Evolutionary conservation across 345 rosid genomes (phyloP), one percentile per base, ranked within the genome.

Genomic region (Pseudoturritis turrita): DNA sequence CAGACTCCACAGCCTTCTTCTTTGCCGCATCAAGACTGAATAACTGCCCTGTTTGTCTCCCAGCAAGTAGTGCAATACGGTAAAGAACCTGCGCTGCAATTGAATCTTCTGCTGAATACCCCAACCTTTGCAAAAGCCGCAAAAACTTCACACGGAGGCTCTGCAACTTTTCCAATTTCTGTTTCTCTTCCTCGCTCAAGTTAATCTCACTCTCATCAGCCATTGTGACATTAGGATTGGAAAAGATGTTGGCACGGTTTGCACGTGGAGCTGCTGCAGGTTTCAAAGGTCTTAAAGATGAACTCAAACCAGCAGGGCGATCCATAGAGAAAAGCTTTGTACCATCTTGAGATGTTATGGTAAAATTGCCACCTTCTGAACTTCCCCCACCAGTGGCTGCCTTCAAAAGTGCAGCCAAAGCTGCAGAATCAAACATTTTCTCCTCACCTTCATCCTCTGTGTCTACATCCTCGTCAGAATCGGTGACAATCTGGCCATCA

Each of bases 281-380:
- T 77, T 65, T 93, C 74, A 87, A 58, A 22, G 91, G 79, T 49
- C 85, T 78, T 12, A 93, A 88, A 29, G 97, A 86, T 17, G 98
- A 83, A 62, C 96, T 96, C 83, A 89, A 79, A 70, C 99, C 97
- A 36, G 93, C 97, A 68, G 97, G 97, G 17, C 87, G 84, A 72
- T 95, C 96, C 67, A 91, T 86, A 74, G 99, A 88, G 84, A 89
- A 91, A 70, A 91, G 93, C 82, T 88, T 85, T 0, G 97, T 84
- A 23, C 97, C 97, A 81, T 91, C 99, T 74, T 82, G 89, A 55
- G 97, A 85, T 25, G 91, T 82, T 71, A 91, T 75, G 50, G 89
- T 81, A 65, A 91, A 79, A 60, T 73, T 79, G 13, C 91, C 87
- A 40, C 80, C 84, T 52, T 84, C 92, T 28, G 89, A 82, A 23